These are phyloP conservation scores for Alternaria sp. DNA, from an alignment of 2,329 filamentous ascomycete species.

Conservation along the genomic window DNA sequence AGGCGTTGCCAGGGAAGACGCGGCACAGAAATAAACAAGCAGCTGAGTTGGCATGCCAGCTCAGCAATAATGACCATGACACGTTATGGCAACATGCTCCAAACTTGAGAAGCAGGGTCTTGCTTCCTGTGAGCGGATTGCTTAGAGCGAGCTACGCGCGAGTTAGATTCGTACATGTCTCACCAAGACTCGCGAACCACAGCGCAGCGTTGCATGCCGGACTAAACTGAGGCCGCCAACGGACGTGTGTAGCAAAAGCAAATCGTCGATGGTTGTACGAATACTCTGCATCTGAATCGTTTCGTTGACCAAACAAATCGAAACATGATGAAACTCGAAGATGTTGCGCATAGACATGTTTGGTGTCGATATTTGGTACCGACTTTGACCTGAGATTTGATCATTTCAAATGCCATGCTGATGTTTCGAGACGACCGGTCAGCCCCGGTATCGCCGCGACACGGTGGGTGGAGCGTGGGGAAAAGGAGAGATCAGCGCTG, in stretches of 20 bases:
- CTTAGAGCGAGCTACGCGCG: constrained; percentile 11
- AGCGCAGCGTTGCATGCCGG: constrained; percentile 8
- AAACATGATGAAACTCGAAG: constrained; percentile 1
- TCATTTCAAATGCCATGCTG: constrained; percentile 12
- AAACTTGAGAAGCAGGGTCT: constrained; percentile 13
- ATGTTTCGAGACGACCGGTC: constrained; percentile 21
- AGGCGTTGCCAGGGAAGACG: constrained; percentile 13
- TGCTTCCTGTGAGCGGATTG: constrained; percentile 14
- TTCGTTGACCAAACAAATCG: neutral
- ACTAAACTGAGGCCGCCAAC: neutral
- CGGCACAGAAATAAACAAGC: constrained; percentile 5
- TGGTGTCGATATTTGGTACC: neutral
- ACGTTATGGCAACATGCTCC: constrained; percentile 1
- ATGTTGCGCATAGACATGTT: neutral
- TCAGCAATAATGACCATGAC: constrained; percentile 15
- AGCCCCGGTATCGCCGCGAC: constrained; percentile 8
- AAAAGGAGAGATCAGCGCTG: constrained; percentile 27
- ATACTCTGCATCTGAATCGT: neutral
- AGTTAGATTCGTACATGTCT: constrained; percentile 19
- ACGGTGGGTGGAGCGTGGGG: constrained; percentile 20
- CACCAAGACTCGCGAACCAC: constrained; percentile 19
- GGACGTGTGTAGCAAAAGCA: neutral
- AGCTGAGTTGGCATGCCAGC: constrained; percentile 21
- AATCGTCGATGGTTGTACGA: neutral
- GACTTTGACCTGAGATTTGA: constrained; percentile 5